Percentiles rank a stretch among this genome's conserved stretches.
These are phyloP conservation scores for Plantago coronopus DNA, from an alignment of 305 asterid species.

Conservation along the genomic window DNA sequence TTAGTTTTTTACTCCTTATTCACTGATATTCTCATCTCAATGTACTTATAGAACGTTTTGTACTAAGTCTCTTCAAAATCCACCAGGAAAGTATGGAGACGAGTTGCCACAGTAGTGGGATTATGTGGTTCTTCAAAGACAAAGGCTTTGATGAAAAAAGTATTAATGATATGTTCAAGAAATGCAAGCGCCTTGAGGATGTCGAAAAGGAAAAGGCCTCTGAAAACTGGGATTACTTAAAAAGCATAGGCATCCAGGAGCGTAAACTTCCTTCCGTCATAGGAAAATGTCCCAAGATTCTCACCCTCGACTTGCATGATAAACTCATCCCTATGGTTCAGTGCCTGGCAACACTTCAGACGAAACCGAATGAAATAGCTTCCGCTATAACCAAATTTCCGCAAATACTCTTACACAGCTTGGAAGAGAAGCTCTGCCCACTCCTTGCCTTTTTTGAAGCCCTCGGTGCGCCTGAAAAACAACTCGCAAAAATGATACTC, in stretches of 20 bases:
- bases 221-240: constrained; percentile 87
- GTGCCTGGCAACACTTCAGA: constrained; percentile 63
- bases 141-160: constrained; percentile 74
- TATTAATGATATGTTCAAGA: constrained; percentile 62
- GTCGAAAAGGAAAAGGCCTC: constrained; percentile 66
- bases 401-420: constrained; percentile 67
- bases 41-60: not conserved
- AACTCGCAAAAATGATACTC: constrained; percentile 77
- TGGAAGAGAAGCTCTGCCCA: constrained; percentile 94
- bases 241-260: constrained; percentile 84
- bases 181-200: constrained; percentile 81
- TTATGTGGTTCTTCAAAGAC: constrained; percentile 97
- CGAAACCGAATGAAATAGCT: constrained; percentile 78
- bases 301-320: constrained; percentile 65
- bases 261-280: constrained; percentile 74
- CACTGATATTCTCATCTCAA: not conserved
- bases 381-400: constrained; percentile 85
- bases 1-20: not conserved
- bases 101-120: constrained; percentile 52
- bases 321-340: constrained; percentile 81
- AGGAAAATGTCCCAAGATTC: constrained; percentile 83
- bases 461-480: constrained; percentile 80
- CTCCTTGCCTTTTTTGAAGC: constrained; percentile 88
- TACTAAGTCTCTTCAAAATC: not conserved
- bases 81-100: constrained; percentile 66